These are phyloP conservation scores for Cryoendolithus antarcticus DNA, from an alignment of 2,329 filamentous ascomycete genomes.

Conservation along the genomic window DNA sequence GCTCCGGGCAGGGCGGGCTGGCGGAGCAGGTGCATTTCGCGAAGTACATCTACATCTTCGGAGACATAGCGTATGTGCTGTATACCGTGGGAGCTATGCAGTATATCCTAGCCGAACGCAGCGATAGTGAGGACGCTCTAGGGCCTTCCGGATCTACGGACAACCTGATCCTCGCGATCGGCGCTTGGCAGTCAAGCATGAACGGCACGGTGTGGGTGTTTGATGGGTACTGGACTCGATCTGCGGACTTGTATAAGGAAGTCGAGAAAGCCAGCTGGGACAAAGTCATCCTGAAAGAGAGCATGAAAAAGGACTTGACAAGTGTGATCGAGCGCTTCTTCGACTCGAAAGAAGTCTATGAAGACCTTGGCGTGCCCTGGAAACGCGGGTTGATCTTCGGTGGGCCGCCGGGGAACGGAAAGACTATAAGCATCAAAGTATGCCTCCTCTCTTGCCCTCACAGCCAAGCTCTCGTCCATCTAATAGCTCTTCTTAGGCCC, in stretches of 20 bases:
- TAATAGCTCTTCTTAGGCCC: conserved; percentile 4
- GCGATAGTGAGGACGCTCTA: conserved; percentile 19
- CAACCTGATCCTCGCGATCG: conserved; percentile 26
- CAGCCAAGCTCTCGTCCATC: conserved; percentile 18
- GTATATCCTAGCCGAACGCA: conserved; percentile 29
- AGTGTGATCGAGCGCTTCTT: conserved; percentile 32
- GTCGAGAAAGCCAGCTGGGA: conserved; percentile 32
- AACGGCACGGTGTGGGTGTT: conserved; percentile 32
- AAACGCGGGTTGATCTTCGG: conserved; percentile 35
- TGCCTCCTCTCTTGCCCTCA: background rate
- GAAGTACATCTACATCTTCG: conserved; percentile 28
- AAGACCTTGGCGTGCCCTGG: conserved; percentile 35
- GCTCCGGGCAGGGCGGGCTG: conserved; percentile 21
- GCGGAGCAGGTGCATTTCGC: conserved; percentile 29
- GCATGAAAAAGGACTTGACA: conserved; percentile 31
- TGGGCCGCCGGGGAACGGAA: conserved; percentile 29
- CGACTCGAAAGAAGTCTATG: conserved; percentile 26
- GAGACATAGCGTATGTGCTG: conserved; percentile 27
- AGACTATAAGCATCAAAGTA: conserved; percentile 32
- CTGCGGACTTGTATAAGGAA: conserved; percentile 26
- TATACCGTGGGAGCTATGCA: conserved; percentile 25
- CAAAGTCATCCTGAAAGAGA: conserved; percentile 34
- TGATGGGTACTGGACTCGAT: conserved; percentile 30
- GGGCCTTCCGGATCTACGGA: conserved; percentile 27
- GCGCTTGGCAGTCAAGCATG: conserved; percentile 25